These are phyloP conservation scores for Colletotrichum chlorophyti DNA, from an alignment of 2,329 filamentous ascomycete genomes.

Conservation along the genomic window DNA sequence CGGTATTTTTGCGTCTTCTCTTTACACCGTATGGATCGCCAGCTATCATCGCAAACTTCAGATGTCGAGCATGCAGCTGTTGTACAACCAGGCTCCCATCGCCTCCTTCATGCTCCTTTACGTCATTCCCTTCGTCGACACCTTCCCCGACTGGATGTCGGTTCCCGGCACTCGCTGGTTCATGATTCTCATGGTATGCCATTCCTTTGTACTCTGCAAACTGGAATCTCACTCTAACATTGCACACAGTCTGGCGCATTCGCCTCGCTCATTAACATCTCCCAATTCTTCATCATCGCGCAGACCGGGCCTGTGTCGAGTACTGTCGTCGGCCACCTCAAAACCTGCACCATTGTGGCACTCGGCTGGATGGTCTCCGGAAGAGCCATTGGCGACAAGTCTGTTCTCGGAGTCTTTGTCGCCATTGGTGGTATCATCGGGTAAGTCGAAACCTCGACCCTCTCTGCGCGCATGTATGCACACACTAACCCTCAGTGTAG, in stretches of 20 bases:
- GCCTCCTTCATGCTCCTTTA: slow-evolving; percentile 69
- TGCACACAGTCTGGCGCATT: slow-evolving; percentile 62
- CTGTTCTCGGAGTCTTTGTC: slow-evolving; percentile 60
- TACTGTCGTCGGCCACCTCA: slow-evolving; percentile 70
- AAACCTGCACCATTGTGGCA: slow-evolving; percentile 70
- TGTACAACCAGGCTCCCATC: slow-evolving; percentile 72
- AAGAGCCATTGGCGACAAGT: slow-evolving; percentile 61
- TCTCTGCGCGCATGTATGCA: neutral
- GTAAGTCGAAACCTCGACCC: slow-evolving; percentile 46
- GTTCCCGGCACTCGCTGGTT: slow-evolving; percentile 60
- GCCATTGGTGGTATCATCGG: slow-evolving; percentile 64
- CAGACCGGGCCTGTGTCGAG: slow-evolving; percentile 69
- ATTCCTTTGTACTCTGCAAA: neutral
- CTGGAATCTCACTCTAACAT: neutral
- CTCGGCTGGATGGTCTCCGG: slow-evolving; percentile 66
- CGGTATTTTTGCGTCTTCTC: slow-evolving; percentile 69
- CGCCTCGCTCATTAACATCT: slow-evolving; percentile 70
- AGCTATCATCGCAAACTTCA: slow-evolving; percentile 70
- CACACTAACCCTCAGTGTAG: slow-evolving; percentile 36
- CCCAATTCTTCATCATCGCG: slow-evolving; percentile 68
- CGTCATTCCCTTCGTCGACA: slow-evolving; percentile 70
- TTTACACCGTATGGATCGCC: slow-evolving; percentile 75
- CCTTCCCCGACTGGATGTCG: slow-evolving; percentile 62
- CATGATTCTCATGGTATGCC: slow-evolving; percentile 63
- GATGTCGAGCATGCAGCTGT: slow-evolving; percentile 72